phyloP scores from a whole-genome alignment of 768 basidiomycete genomes.

The Suillus weaverae region DNA sequence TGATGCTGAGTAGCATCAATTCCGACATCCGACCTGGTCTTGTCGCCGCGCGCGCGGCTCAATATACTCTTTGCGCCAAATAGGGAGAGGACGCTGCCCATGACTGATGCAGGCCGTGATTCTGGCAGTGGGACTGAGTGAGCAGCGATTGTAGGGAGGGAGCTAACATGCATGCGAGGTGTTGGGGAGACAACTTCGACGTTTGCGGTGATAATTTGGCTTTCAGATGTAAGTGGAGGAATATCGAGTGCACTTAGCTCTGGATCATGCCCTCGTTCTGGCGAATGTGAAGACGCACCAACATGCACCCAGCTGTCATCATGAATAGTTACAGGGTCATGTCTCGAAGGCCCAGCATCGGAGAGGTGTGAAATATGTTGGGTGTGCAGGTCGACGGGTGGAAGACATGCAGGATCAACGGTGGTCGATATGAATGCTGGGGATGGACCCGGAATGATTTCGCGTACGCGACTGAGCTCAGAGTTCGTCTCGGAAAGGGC shows the following conservation, averaged over 20 bases:
- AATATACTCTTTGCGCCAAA: background rate
- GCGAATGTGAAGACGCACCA: conserved; percentile 5
- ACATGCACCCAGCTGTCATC: conserved; percentile 34
- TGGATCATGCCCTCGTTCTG: conserved; percentile 9
- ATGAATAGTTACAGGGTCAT: conserved; percentile 20
- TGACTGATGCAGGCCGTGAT: conserved; percentile 32
- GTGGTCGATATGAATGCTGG: conserved; percentile 29
- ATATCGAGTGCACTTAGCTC: conserved; percentile 4
- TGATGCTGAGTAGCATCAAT: conserved; percentile 8
- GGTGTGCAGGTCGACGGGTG: conserved; percentile 6
- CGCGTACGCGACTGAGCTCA: conserved; percentile 25
- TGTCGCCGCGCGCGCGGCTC: conserved; percentile 15
- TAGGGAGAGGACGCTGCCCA: conserved; percentile 18
- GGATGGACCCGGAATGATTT: conserved; percentile 23
- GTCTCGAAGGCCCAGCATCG: conserved; percentile 17
- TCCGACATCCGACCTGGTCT: conserved; percentile 26
- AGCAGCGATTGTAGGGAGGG: conserved; percentile 21
- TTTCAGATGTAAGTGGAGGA: background rate
- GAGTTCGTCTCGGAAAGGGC: conserved; percentile 33
- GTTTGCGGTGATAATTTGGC: conserved; percentile 17
- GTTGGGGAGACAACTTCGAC: conserved; percentile 10
- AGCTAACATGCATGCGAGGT: conserved; percentile 7
- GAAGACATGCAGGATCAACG: conserved; percentile 11
- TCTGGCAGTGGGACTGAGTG: conserved; percentile 25
- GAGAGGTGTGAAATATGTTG: conserved; percentile 7